Conservation (phyloP, 495 filamentous ascomycete species). For the Umbilicaria muhlenbergii region DNA sequence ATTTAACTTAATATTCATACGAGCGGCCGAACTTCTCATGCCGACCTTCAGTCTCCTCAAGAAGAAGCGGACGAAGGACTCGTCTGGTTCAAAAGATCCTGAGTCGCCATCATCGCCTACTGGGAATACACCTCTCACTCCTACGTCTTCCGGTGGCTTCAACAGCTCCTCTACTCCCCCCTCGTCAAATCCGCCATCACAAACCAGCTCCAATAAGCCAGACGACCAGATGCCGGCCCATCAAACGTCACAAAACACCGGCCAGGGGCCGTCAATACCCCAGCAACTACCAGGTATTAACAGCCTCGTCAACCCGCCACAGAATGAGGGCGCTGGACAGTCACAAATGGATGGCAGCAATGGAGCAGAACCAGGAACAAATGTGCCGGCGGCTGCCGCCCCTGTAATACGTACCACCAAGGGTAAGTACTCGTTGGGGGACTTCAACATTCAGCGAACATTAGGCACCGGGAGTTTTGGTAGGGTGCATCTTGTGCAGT, state of each 20-base stretch:
- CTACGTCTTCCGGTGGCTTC: conserved; percentile 16
- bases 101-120: conserved; percentile 41
- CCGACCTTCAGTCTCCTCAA: conserved; percentile 59
- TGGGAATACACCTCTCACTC: conserved; percentile 31
- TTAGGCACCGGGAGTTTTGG: conserved; percentile 95
- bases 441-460: conserved; percentile 79
- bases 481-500: conserved; percentile 88
- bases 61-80: conserved; percentile 93
- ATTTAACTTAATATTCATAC: too few relatives aligned
- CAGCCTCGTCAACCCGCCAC: conserved; percentile 52
- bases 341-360: conserved; percentile 12
- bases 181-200: conserved; percentile 22
- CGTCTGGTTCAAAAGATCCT: conserved; percentile 36
- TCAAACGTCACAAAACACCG: conserved; percentile 6
- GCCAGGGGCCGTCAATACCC: conserved; percentile 22
- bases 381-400: conserved; percentile 7
- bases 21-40: conserved; percentile 5
- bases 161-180: conserved; percentile 21
- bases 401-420: conserved; percentile 53
- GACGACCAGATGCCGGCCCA: conserved; percentile 9
- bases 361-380: conserved; percentile 14
- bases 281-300: conserved; percentile 44
- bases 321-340: conserved; percentile 29
- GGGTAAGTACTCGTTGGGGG: conserved; percentile 89
- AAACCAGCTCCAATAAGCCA: conserved; percentile 14